Conservation (phyloP, 2,329 filamentous ascomycete genomes). For the Neocucurbitaria cava region DNA sequence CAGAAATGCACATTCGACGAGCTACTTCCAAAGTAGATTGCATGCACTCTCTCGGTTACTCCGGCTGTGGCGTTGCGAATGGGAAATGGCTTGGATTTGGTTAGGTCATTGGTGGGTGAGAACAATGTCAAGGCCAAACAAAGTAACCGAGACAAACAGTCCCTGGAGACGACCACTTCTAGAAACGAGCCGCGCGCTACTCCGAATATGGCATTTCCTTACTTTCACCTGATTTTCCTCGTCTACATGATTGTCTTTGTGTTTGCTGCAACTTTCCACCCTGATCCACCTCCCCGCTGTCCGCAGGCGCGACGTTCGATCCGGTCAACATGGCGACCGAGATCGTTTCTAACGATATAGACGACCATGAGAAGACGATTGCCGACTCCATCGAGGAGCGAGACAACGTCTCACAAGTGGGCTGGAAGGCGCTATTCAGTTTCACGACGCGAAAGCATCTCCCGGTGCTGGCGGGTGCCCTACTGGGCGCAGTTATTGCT, state of each 20-base stretch:
- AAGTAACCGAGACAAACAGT: conserved; percentile 22
- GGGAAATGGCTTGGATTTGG: too few relatives aligned
- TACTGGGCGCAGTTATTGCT: conserved; percentile 63
- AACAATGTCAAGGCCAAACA: conserved; percentile 46
- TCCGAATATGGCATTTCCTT: conserved; percentile 21
- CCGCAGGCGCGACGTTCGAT: neutral
- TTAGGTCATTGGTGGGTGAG: conserved; percentile 12
- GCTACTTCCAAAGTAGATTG: neutral
- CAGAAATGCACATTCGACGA: neutral
- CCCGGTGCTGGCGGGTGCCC: conserved; percentile 60
- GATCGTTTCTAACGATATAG: conserved; percentile 13
- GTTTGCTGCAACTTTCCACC: neutral
- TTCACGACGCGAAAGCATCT: conserved; percentile 73
- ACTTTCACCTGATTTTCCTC: conserved; percentile 12
- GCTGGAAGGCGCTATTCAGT: conserved; percentile 69
- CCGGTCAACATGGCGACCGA: conserved; percentile 21
- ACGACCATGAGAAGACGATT: conserved; percentile 18
- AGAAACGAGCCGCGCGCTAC: conserved; percentile 17
- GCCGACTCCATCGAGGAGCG: conserved; percentile 27
- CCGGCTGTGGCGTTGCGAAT: neutral
- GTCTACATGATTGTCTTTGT: conserved; percentile 3
- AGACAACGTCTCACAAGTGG: conserved; percentile 24
- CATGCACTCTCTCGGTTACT: neutral
- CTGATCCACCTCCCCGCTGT: conserved; percentile 4
- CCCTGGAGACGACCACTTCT: conserved; percentile 4